A percentile compares a stretch with the other conserved stretches of the same genome.
These are phyloP conservation scores for Xylariaceae sp. DNA, from an alignment of 2,329 filamentous ascomycete species.

Conservation along the genomic window DNA sequence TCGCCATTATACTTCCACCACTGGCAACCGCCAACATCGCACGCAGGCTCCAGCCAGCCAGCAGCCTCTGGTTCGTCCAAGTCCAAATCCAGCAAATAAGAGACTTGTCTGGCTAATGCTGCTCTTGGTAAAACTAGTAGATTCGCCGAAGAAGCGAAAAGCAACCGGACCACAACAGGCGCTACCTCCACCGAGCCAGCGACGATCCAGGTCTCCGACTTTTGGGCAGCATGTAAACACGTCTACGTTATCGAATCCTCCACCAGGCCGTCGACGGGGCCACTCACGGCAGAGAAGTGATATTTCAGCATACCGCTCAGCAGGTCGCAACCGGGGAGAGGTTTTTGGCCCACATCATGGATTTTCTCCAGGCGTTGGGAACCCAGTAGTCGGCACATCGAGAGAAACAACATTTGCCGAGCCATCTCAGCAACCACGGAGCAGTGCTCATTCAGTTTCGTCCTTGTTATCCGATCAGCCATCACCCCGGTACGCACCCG, in stretches of 20 bases:
- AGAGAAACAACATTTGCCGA: constrained; percentile 44
- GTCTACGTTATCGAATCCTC: constrained; percentile 58
- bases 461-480: constrained; percentile 51
- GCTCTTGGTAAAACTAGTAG: constrained; percentile 65
- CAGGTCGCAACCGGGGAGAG: constrained; percentile 46
- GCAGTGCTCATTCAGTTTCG: constrained; percentile 51
- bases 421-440: constrained; percentile 40
- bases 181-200: constrained; percentile 52
- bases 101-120: constrained; percentile 50
- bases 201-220: constrained; percentile 59
- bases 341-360: constrained; percentile 43
- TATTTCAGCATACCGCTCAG: constrained; percentile 56
- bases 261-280: constrained; percentile 59
- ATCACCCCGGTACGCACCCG: constrained; percentile 38
- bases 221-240: constrained; percentile 56
- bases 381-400: constrained; percentile 35
- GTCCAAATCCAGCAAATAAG: constrained; percentile 52
- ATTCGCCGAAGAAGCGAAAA: constrained; percentile 87
- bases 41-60: constrained; percentile 68
- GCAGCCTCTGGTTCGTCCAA: constrained; percentile 75
- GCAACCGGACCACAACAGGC: constrained; percentile 62
- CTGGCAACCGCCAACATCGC: constrained; percentile 81
- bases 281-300: constrained; percentile 72
- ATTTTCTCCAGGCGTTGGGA: constrained; percentile 44
- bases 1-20: constrained; percentile 89